These are phyloP conservation scores for Oenanthe sinensis DNA, from an alignment of 129 eudicot species.

Conservation along the genomic window DNA sequence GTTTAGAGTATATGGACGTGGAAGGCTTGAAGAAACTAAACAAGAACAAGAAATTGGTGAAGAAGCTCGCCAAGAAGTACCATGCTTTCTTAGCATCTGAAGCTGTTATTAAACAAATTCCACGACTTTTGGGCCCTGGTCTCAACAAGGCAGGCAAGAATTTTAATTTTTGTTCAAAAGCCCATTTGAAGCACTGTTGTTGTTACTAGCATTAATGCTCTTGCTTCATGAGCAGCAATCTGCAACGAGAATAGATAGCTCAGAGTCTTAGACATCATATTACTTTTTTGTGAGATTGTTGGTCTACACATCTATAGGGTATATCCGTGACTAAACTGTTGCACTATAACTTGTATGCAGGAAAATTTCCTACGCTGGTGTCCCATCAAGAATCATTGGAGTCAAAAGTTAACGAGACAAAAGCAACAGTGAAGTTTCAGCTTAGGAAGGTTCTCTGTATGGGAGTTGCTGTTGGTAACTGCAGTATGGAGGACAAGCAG, in stretches of 20 bases:
- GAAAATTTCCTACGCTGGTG: conserved; percentile 62
- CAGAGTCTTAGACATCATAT: not conserved
- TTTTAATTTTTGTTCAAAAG: not conserved
- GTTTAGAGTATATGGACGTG: conserved; percentile 46
- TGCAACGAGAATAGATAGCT: not conserved
- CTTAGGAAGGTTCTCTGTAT: conserved; percentile 61
- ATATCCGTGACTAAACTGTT: not conserved
- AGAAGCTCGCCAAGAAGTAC: conserved; percentile 50
- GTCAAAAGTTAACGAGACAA: conserved; percentile 45
- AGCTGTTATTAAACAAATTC: conserved; percentile 53
- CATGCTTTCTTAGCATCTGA: conserved; percentile 54
- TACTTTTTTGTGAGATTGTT: not conserved
- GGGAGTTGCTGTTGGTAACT: conserved; percentile 72
- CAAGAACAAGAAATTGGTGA: conserved; percentile 51
- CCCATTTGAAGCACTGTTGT: not conserved
- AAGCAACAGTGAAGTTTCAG: conserved; percentile 58
- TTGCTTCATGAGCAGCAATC: not conserved
- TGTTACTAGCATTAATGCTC: not conserved
- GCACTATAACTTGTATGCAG: conserved; percentile 14
- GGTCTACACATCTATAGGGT: not conserved
- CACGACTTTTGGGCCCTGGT: conserved; percentile 52
- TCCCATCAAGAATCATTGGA: conserved; percentile 56
- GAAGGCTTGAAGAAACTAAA: conserved; percentile 46
- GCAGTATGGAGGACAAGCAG: conserved; percentile 62
- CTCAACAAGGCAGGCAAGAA: conserved; percentile 47